Conservation (phyloP, 2,329 filamentous ascomycete species). For the Aspergillus nomiae region DNA sequence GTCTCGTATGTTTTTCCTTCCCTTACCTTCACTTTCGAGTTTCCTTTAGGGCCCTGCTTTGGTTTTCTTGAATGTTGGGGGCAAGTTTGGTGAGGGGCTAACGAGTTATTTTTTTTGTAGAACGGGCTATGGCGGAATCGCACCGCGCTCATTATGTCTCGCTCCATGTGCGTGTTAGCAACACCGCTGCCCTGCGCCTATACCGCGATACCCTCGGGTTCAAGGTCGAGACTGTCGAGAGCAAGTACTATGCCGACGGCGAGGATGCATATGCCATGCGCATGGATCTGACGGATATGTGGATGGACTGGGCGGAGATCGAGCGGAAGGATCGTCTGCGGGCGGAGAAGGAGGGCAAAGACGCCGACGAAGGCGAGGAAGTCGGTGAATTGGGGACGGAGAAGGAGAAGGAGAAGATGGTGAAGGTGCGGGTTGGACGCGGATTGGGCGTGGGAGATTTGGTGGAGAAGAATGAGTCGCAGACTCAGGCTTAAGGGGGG, state of each 20-base stretch:
- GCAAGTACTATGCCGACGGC: conserved; percentile 78
- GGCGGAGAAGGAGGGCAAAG: conserved; percentile 31
- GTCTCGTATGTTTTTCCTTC: conserved; percentile 65
- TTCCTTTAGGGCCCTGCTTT: no score
- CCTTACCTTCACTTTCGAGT: not conserved
- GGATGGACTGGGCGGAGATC: conserved; percentile 51
- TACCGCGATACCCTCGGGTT: conserved; percentile 93
- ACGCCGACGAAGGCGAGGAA: conserved; percentile 67
- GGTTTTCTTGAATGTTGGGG: no score
- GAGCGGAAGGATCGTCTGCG: conserved; percentile 41
- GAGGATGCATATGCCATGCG: conserved; percentile 96
- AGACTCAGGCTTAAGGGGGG: conserved; percentile 14
- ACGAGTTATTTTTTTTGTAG: conserved; percentile 44
- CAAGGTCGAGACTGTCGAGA: conserved; percentile 69
- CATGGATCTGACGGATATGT: conserved; percentile 68
- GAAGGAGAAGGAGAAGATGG: conserved; percentile 62
- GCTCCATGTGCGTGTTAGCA: conserved; percentile 92
- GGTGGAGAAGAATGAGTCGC: conserved; percentile 51
- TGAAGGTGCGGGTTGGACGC: conserved; percentile 83
- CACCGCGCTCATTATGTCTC: conserved; percentile 91
- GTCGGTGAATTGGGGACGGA: conserved; percentile 65
- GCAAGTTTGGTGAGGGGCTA: not conserved
- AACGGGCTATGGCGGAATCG: conserved; percentile 95
- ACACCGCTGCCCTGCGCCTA: conserved; percentile 84
- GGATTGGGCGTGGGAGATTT: conserved; percentile 71